A percentile compares a stretch with the other conserved stretches of the same genome.
These are phyloP conservation scores for Capsicum rhomboideum DNA, from an alignment of 257 asterid genomes.

Conservation along the genomic window DNA sequence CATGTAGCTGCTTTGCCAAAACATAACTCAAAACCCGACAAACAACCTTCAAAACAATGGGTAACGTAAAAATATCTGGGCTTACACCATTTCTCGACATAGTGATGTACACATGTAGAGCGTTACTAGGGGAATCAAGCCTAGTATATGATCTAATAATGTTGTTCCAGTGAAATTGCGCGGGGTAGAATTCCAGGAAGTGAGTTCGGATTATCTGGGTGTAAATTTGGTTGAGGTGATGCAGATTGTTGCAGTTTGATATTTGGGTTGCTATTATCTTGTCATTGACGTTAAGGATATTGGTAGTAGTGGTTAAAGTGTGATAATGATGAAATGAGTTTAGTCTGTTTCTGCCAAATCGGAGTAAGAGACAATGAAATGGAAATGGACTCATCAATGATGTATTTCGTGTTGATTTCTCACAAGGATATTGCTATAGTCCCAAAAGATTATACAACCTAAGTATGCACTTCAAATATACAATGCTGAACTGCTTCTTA, in stretches of 20 bases:
- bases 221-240: constrained; percentile 44
- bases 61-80: constrained; percentile 64
- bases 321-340: neutral
- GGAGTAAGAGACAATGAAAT: neutral
- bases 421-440: neutral
- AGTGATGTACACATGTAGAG: constrained; percentile 38
- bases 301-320: neutral
- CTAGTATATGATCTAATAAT: constrained; percentile 51
- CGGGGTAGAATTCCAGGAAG: constrained; percentile 36
- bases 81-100: constrained; percentile 52
- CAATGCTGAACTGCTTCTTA: neutral
- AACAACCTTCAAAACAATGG: constrained; percentile 57
- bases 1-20: constrained; percentile 44
- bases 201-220: constrained; percentile 47
- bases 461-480: no score
- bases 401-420: neutral
- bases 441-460: neutral
- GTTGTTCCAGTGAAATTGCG: constrained; percentile 66
- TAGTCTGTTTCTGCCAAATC: neutral
- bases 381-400: neutral
- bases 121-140: constrained; percentile 50
- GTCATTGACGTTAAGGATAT: constrained; percentile 4
- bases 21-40: constrained; percentile 21
- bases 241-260: constrained; percentile 36
- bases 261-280: constrained; percentile 36